A percentile compares a stretch with the other conserved stretches of the same genome.
These are phyloP conservation scores for Daldinia bambusicola DNA, from an alignment of 495 filamentous ascomycete species.

Conservation along the genomic window DNA sequence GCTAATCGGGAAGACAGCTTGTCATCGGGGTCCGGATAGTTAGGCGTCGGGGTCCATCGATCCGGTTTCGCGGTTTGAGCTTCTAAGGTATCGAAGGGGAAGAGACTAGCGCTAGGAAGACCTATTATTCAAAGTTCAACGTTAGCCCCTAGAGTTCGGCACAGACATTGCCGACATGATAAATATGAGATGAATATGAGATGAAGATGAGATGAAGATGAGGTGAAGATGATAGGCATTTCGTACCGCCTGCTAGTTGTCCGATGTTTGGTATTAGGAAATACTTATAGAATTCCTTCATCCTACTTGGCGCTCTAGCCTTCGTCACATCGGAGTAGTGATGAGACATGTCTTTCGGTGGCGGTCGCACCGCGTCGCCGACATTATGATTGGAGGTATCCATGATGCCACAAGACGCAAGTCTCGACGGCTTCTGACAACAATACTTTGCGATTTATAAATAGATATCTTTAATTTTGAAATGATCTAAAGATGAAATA, in stretches of 20 bases:
- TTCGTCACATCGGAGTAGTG: slow-evolving; percentile 76
- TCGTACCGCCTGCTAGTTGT: slow-evolving; percentile 88
- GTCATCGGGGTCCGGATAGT: slow-evolving; percentile 58
- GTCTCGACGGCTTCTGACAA: too few relatives aligned
- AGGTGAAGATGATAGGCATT: slow-evolving; percentile 5
- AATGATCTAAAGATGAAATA: background rate
- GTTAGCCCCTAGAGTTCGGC: background rate
- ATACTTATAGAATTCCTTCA: slow-evolving; percentile 88
- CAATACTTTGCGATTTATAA: too few relatives aligned
- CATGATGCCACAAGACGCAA: slow-evolving; percentile 21
- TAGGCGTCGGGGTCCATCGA: slow-evolving; percentile 75
- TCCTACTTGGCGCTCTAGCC: slow-evolving; percentile 66
- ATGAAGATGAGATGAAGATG: background rate
- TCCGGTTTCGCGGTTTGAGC: slow-evolving; percentile 77
- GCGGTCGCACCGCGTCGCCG: slow-evolving; percentile 49
- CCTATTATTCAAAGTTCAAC: slow-evolving; percentile 56
- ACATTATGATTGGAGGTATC: slow-evolving; percentile 19
- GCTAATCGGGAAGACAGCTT: slow-evolving; percentile 27
- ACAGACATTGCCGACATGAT: background rate
- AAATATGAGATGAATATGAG: background rate
- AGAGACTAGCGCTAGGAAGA: slow-evolving; percentile 80
- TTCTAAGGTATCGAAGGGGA: slow-evolving; percentile 91
- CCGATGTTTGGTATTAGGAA: slow-evolving; percentile 81
- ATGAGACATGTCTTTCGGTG: slow-evolving; percentile 79
- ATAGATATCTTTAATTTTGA: too few relatives aligned